Evolutionary conservation across 345 rosid species (phyloP).

Genomic region (Eucalyptus dawsonii): DNA sequence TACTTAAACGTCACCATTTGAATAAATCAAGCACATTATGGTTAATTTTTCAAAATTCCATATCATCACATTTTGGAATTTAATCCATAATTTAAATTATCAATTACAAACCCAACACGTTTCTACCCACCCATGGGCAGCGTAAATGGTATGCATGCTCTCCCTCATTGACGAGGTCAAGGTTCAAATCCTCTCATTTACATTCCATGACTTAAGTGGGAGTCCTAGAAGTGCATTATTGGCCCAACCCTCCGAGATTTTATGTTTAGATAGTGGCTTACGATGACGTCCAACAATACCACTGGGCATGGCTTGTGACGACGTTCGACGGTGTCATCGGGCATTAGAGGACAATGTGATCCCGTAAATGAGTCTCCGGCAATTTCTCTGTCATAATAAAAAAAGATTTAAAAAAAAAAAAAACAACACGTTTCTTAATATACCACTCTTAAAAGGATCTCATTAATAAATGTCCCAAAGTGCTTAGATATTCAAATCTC

Average conservation of each 20-base stretch:
- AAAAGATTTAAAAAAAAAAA: no score
- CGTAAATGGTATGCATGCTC: no score
- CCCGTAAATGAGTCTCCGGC: rapidly evolving
- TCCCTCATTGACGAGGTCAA: no score
- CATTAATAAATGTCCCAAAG: not conserved
- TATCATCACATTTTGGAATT: not conserved
- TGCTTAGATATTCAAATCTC: not conserved
- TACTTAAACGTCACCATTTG: not conserved
- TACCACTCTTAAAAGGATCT: not conserved
- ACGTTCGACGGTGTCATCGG: rapidly evolving
- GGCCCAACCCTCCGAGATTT: rapidly evolving
- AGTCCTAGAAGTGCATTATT: no score
- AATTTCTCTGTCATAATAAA: rapidly evolving
- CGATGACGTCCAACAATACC: rapidly evolving
- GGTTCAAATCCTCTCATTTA: no score
- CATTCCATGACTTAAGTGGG: no score
- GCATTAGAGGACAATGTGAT: rapidly evolving
- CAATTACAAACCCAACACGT: no score
- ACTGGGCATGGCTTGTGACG: no score
- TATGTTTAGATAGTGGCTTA: rapidly evolving
- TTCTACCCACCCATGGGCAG: not conserved
- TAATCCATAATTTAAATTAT: not conserved
- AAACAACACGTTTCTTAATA: not conserved
- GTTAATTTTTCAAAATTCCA: not conserved
- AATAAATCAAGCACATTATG: not conserved